Evolutionary conservation across 139 green algal genomes (phyloP), one percentile per base, ranked within the genome.

Genomic region (Chlamydomonas incerta): DNA sequence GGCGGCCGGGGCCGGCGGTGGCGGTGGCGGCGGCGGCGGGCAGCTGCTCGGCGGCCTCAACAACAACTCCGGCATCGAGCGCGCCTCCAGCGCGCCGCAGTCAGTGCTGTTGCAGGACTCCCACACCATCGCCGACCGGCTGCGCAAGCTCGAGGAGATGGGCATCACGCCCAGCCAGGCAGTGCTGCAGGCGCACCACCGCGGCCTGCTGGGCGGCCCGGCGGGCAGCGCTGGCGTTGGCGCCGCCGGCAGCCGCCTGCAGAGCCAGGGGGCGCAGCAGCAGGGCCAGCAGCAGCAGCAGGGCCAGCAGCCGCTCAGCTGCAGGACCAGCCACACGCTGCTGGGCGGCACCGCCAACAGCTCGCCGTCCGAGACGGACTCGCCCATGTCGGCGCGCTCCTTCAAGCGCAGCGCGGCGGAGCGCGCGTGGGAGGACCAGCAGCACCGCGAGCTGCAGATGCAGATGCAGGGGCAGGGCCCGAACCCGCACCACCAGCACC

Each of bases 351-450:
- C 37, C 6, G 50, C 11, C 28, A 81, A 60, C 73, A 81, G 41
- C 37, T 23, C 75, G 34, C 60, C 75, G 2, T 47, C n/a, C 28
- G 75, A 82, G 3, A 23, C 13, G 28, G 60, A 46, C 17, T 83
- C 63, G 46, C 77, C 77, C 2, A 65, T 74, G 47, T 34, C 41
- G 10, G 35, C 62, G 17, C 41, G 77, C 1, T 83, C 63, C 23
- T 74, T 65, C 41, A 74, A 74, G 62, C 77, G 62, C 63, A 74
- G 41, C 41, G 62, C 77, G 8, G n/a, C 63, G 18, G 63, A 83
- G 5, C 77, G 77, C 20, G 71, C 17, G 5, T 83, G 77, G 75
- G 75, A 82, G 75, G 75, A 82, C 26, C 75, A 82, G 29, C 35
- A 47, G 41, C 72, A 80, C 18, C 72, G 63, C 46, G 41, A 79